Evolutionary conservation across 1,284 basidiomycete genomes (phyloP).

Genomic region (Cutaneotrichosporon sp.): DNA sequence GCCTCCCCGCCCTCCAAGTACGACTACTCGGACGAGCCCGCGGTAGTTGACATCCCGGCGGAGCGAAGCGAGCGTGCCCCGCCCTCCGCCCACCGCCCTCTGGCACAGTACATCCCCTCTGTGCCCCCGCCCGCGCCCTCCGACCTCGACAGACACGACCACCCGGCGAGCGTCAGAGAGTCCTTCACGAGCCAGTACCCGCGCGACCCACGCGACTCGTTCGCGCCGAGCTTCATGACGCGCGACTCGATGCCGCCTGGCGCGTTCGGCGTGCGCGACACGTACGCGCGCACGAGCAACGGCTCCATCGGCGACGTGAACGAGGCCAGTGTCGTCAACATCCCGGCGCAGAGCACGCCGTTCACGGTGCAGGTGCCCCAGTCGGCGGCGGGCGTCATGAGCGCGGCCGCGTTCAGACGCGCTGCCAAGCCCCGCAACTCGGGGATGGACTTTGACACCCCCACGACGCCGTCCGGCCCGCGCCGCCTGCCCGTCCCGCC

Average conservation of each 20-base stretch:
- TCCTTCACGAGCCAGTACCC: constrained; percentile 9
- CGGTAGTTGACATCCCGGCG: constrained; percentile 14
- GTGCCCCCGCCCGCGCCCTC: constrained; percentile 11
- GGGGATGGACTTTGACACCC: not conserved
- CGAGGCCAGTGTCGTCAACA: constrained; percentile 2
- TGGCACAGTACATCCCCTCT: constrained; percentile 2
- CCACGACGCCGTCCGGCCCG: not conserved
- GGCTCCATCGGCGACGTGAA: constrained; percentile 3
- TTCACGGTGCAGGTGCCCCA: not conserved
- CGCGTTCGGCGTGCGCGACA: not conserved
- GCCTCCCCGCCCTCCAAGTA: not conserved
- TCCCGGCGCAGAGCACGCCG: constrained; percentile 1
- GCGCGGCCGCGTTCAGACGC: constrained; percentile 11
- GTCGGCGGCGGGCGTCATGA: constrained; percentile 2
- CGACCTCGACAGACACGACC: constrained; percentile 6
- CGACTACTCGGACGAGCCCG: constrained; percentile 4
- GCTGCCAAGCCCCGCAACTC: constrained; percentile 7
- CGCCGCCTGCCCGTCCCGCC: constrained; percentile 6
- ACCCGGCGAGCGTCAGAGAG: constrained; percentile 7
- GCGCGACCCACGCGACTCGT: constrained; percentile 4
- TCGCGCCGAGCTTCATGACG: constrained; percentile 3
- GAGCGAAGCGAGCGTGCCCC: too few species aligned
- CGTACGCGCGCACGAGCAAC: constrained; percentile 3
- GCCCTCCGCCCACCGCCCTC: not conserved
- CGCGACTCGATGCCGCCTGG: not conserved